Base-by-base conservation (phyloP, 805 yeast genomes). In the Wickerhamiella australiensis region DNA sequence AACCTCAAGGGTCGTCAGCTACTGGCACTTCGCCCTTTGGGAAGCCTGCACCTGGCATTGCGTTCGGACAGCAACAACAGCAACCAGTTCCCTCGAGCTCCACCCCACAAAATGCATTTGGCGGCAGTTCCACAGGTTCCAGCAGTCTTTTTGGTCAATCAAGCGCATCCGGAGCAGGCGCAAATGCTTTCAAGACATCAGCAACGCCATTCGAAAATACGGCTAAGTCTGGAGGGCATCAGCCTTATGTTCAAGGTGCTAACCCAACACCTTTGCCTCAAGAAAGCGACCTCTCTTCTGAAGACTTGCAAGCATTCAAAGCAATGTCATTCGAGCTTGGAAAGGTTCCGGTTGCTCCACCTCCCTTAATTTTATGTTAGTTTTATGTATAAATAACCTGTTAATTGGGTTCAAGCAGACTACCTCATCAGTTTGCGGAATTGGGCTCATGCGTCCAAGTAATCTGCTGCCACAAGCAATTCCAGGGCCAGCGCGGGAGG, bases 401-500 rank as follows among this genome's bases (percentile, higher is more conserved):
- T n/a, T n/a, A n/a, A n/a, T n/a, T n/a, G n/a, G n/a, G n/a, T n/a
- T n/a, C n/a, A n/a, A n/a, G n/a, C n/a, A n/a, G n/a, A n/a, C n/a
- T n/a, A n/a, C n/a, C n/a, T n/a, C n/a, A n/a, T n/a, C n/a, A n/a
- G n/a, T n/a, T n/a, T n/a, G n/a, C n/a, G n/a, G n/a, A n/a, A n/a
- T n/a, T n/a, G 4, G 5, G n/a, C 7, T 21, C 27, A 50, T 3
- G 50, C 80, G 57, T 85, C 90, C 57, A 86, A 67, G 62, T 77
- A 90, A 62, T 92, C 98, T 1, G 97, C 95, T 22, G 95, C 95
- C 33, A 92, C 90, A 42, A 92, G 66, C 56, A 90, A 68, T 61
- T 92, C 97, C 53, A 90, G 68, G 0, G 97, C 95, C 77, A 90
- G 75, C 56, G 86, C 96, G 0, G 96, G 88, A 1, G 97, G 96